Evolutionary conservation across 306 rosid genomes (phyloP), one percentile per base, ranked within the genome.

Genomic region (Corylus heterophylla): DNA sequence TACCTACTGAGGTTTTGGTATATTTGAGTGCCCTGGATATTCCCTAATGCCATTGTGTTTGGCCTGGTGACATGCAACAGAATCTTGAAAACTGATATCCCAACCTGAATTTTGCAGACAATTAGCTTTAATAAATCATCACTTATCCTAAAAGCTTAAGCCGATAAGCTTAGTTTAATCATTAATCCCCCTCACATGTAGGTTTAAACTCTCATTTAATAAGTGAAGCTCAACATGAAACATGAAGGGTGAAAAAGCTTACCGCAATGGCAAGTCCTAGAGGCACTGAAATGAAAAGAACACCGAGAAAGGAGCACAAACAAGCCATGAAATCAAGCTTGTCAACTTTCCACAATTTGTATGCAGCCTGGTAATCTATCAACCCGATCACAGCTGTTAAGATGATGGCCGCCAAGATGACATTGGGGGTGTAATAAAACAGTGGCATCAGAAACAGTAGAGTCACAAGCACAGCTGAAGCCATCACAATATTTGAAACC

Each of bases 391-490:
- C 99, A 20, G 99, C 99, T 35, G 96, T 93, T 83, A 96, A 81
- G 80, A 96, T 96, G 78, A 96, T 96, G 80, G 99, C 94, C 35
- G 93, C 98, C 62, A 93, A 79, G 82, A 96, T 84, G 7, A 96
- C 89, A 54, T 87, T 96, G 2, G 99, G 99, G 16, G 99, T 96
- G 88, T 93, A 93, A 63, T 89, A 86, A 85, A 96, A 96, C 56
- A 96, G 82, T 4, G 99, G 99, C 99, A 96, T 96, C 49, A 93
- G 92, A 80, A 96, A 93, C 83, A 96, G 76, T 82, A 96, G 89
- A 8, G 99, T 96, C 78, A 96, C 89, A 67, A 96, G 99, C 84
- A 96, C 96, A 9, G 99, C 92, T 75, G 96, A 69, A 18, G 99
- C 94, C 96, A 96, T 86, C 70, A 96, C 83, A 68, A 96, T 88